Percentiles rank a stretch among this genome's conserved stretches.
Conservation (phyloP, 257 asterid species). For the Solanum sitiens region DNA sequence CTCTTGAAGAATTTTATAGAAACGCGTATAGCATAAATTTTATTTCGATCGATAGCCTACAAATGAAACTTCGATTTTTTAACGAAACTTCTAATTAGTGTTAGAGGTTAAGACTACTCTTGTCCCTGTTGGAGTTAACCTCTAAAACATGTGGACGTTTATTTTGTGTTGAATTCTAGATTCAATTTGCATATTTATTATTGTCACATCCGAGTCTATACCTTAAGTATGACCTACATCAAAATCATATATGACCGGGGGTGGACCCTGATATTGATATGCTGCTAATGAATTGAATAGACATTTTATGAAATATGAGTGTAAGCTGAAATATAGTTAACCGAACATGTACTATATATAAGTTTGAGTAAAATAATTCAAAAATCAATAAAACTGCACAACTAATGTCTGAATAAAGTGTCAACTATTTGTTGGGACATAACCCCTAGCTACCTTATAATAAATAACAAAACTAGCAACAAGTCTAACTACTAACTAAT, state of each 20-base stretch:
- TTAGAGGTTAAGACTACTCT: not conserved
- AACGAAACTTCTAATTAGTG: not conserved
- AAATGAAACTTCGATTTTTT: not conserved
- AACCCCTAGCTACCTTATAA: not conserved
- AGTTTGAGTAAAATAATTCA: no score
- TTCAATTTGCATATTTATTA: not conserved
- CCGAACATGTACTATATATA: not conserved
- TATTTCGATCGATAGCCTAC: not conserved
- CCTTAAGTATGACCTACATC: not conserved
- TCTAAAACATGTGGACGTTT: not conserved
- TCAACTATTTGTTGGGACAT: not conserved
- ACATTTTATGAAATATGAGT: not conserved
- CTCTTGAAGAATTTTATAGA: not conserved
- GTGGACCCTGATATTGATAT: not conserved
- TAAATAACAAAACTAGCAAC: not conserved
- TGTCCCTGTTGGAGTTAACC: not conserved
- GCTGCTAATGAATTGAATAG: not conserved
- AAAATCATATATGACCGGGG: not conserved
- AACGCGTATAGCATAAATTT: not conserved
- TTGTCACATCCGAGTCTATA: not conserved
- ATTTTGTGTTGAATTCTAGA: not conserved
- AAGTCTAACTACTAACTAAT: not conserved
- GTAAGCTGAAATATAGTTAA: not conserved
- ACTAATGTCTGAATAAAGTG: no score
- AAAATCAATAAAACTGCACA: not conserved